Conservation (phyloP, 164 flowering plant species). For the Berberis thunbergii region DNA sequence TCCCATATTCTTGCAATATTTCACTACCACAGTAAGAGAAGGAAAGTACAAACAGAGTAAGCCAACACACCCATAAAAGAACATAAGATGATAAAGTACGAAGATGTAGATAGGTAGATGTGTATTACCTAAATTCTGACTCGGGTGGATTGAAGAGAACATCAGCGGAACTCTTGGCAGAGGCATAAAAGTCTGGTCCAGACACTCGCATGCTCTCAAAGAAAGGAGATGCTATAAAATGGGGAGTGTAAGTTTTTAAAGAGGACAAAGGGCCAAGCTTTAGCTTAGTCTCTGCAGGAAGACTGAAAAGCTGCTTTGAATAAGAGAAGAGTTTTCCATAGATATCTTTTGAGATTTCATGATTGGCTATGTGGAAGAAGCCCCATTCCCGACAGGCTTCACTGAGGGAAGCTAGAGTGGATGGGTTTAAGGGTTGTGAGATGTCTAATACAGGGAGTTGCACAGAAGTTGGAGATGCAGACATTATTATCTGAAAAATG, state of each 20-base stretch:
- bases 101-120: background rate
- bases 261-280: slow-evolving; percentile 64
- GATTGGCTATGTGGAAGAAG: slow-evolving; percentile 72
- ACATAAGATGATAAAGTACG: background rate
- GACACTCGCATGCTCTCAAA: slow-evolving; percentile 72
- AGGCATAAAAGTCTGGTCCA: slow-evolving; percentile 69
- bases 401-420: slow-evolving; percentile 47
- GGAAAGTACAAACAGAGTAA: background rate
- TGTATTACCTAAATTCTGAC: slow-evolving; percentile 49
- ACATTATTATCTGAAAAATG: slow-evolving; percentile 24
- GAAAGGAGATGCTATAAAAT: slow-evolving; percentile 85
- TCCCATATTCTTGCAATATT: slow-evolving; percentile 60
- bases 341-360: slow-evolving; percentile 59
- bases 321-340: slow-evolving; percentile 24
- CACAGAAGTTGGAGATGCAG: slow-evolving; percentile 27
- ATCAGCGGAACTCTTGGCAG: slow-evolving; percentile 56
- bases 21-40: slow-evolving; percentile 31
- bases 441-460: slow-evolving; percentile 66
- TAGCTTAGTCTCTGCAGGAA: slow-evolving; percentile 50
- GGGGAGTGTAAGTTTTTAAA: slow-evolving; percentile 70
- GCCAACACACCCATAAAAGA: background rate
- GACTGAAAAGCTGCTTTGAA: slow-evolving; percentile 45
- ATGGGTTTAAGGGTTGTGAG: slow-evolving; percentile 40
- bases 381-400: slow-evolving; percentile 78
- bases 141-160: slow-evolving; percentile 33